Conservation (phyloP, 1,284 basidiomycete genomes). For the Sporisorium scitamineum region DNA sequence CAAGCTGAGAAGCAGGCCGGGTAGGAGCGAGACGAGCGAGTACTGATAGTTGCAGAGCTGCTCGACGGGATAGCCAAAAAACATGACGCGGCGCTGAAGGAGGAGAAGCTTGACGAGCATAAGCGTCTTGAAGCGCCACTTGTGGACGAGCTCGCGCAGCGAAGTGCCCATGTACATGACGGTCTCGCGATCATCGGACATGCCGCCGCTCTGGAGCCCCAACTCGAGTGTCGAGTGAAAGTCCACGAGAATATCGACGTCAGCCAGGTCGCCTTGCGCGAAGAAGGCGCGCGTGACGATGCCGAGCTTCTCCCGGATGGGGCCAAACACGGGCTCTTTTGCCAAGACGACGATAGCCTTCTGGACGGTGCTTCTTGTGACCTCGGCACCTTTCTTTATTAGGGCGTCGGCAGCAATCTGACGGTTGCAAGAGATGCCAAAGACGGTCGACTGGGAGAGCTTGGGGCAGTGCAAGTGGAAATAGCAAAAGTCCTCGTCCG, state of each 20-base stretch:
- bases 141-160: constrained; percentile 90
- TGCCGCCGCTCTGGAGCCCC: constrained; percentile 54
- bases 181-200: constrained; percentile 51
- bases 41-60: constrained; percentile 97
- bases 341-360: constrained; percentile 97
- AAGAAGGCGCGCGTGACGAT: constrained; percentile 79
- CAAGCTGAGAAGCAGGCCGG: constrained; percentile 82
- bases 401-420: constrained; percentile 87
- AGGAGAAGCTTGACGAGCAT: constrained; percentile 93
- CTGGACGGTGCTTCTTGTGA: constrained; percentile 95
- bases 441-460: constrained; percentile 47
- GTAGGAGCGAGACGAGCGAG: constrained; percentile 76
- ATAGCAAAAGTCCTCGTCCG: constrained; percentile 94
- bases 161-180: constrained; percentile 89
- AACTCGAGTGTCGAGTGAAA: constrained; percentile 68
- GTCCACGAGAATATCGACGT: constrained; percentile 66
- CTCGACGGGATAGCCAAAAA: constrained; percentile 96
- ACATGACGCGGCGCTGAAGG: constrained; percentile 85
- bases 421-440: constrained; percentile 77
- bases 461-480: constrained; percentile 78
- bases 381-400: constrained; percentile 84
- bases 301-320: constrained; percentile 85
- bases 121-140: constrained; percentile 92
- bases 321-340: constrained; percentile 70
- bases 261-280: constrained; percentile 65